These are phyloP conservation scores for Dothideomycetes sp. DNA, from an alignment of 2,329 filamentous ascomycete genomes.

Conservation along the genomic window DNA sequence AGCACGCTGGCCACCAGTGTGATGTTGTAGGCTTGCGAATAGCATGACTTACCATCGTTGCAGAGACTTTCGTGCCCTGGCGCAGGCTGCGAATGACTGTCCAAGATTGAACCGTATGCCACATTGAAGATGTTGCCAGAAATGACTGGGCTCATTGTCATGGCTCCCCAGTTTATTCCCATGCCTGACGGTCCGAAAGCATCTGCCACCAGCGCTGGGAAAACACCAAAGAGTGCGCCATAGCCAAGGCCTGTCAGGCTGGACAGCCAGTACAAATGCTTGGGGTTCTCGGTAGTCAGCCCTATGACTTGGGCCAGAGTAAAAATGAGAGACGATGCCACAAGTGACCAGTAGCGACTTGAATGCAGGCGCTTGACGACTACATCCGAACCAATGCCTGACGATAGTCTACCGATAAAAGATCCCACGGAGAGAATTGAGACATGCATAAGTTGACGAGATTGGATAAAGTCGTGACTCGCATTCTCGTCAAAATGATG, in stretches of 20 bases:
- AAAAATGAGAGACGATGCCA: conserved; percentile 69
- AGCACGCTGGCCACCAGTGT: conserved; percentile 63
- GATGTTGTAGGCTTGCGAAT: conserved; percentile 68
- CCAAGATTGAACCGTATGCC: conserved; percentile 76
- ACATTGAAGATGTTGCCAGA: conserved; percentile 90
- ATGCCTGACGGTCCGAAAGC: conserved; percentile 84
- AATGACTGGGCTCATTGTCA: conserved; percentile 81
- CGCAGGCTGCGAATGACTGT: conserved; percentile 57
- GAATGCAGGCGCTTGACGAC: conserved; percentile 72
- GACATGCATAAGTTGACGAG: conserved; percentile 82
- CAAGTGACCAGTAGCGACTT: conserved; percentile 85
- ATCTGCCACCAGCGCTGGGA: conserved; percentile 76
- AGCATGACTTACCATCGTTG: conserved; percentile 69
- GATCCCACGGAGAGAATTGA: conserved; percentile 86
- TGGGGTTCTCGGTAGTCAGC: conserved; percentile 65
- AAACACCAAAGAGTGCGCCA: conserved; percentile 88
- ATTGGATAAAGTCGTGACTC: conserved; percentile 63
- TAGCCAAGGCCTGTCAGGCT: conserved; percentile 80
- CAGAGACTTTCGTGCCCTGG: conserved; percentile 53
- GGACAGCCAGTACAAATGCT: conserved; percentile 68
- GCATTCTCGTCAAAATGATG: conserved; percentile 69
- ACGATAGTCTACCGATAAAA: conserved; percentile 67
- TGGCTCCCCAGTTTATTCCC: conserved; percentile 91
- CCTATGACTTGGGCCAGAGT: conserved; percentile 69
- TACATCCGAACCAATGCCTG: conserved; percentile 79